These are phyloP conservation scores for Thelonectria olida DNA, from an alignment of 2,329 filamentous ascomycete genomes.

Conservation along the genomic window DNA sequence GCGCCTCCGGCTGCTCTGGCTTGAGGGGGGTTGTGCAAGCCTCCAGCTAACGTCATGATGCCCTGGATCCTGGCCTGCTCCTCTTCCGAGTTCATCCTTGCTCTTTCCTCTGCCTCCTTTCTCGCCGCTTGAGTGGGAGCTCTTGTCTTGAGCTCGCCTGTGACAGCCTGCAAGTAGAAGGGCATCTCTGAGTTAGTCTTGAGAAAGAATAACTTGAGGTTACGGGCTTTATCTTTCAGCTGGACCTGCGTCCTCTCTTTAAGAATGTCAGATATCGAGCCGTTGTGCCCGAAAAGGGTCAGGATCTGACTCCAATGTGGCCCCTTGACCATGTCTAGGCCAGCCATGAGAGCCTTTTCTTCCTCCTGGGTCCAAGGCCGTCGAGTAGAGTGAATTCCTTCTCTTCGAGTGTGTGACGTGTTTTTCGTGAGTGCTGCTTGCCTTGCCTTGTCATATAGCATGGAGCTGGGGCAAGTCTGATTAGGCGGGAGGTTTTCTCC, in stretches of 20 bases:
- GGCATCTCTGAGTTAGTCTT: slow-evolving; percentile 93
- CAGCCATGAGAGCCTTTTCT: slow-evolving; percentile 89
- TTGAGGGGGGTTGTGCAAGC: slow-evolving; percentile 56
- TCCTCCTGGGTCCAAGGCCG: slow-evolving; percentile 90
- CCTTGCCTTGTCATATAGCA: slow-evolving; percentile 66
- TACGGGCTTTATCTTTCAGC: slow-evolving; percentile 90
- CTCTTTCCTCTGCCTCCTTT: slow-evolving; percentile 73
- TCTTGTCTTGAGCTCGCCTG: slow-evolving; percentile 86
- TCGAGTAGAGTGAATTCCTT: slow-evolving; percentile 69
- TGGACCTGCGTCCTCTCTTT: slow-evolving; percentile 93
- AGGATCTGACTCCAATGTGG: slow-evolving; percentile 95
- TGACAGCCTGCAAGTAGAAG: slow-evolving; percentile 86
- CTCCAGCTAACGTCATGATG: slow-evolving; percentile 65
- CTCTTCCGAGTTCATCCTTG: slow-evolving; percentile 66
- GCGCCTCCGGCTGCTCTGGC: slow-evolving; percentile 36
- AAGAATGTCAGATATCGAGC: slow-evolving; percentile 81
- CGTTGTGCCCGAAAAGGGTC: slow-evolving; percentile 81
- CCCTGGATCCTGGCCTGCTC: slow-evolving; percentile 68
- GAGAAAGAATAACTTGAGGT: slow-evolving; percentile 89
- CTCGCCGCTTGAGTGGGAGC: slow-evolving; percentile 78
- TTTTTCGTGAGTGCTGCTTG: slow-evolving; percentile 67
- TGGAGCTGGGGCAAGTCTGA: slow-evolving; percentile 63
- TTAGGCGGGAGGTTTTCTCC: slow-evolving; percentile 61
- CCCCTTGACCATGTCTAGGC: slow-evolving; percentile 87
- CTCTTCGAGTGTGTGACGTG: slow-evolving; percentile 62